These are phyloP conservation scores for Nigrospora oryzae DNA, from an alignment of 2,329 filamentous ascomycete species.

Conservation along the genomic window DNA sequence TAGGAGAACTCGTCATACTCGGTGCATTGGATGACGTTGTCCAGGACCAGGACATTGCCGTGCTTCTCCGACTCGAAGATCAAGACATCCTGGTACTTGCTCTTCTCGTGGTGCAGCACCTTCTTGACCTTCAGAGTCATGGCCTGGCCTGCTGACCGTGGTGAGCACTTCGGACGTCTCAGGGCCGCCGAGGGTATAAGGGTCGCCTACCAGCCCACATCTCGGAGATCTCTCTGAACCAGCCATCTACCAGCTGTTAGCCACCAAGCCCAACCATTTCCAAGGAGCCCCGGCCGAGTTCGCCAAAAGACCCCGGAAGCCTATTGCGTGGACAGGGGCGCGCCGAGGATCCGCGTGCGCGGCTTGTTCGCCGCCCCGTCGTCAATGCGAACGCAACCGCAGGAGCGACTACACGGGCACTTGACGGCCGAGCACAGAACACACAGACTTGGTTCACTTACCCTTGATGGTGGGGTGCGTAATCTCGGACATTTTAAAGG, in stretches of 20 bases:
- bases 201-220: conserved; percentile 76
- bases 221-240: conserved; percentile 97
- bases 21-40: conserved; percentile 98
- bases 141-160: conserved; percentile 61
- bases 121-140: conserved; percentile 98
- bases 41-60: conserved; percentile 90
- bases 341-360: too few relatives aligned
- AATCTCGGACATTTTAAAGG: conserved; percentile 41
- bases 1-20: conserved; percentile 99
- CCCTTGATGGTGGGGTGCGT: conserved; percentile 50
- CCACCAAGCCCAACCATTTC: not conserved
- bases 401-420: too few relatives aligned
- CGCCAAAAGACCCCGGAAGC: too few relatives aligned
- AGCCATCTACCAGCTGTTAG: conserved; percentile 65
- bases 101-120: conserved; percentile 98
- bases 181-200: conserved; percentile 1
- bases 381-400: too few relatives aligned
- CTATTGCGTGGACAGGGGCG: too few relatives aligned
- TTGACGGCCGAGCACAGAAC: not conserved
- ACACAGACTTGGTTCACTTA: conserved; percentile 23
- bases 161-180: not conserved
- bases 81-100: conserved; percentile 96
- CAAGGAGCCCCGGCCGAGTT: too few relatives aligned
- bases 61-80: conserved; percentile 98
- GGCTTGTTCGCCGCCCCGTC: too few relatives aligned